Percentiles rank a stretch among this genome's conserved stretches.
Conservation (phyloP, 129 eudicot genomes). For the Gnaphalium uliginosum region DNA sequence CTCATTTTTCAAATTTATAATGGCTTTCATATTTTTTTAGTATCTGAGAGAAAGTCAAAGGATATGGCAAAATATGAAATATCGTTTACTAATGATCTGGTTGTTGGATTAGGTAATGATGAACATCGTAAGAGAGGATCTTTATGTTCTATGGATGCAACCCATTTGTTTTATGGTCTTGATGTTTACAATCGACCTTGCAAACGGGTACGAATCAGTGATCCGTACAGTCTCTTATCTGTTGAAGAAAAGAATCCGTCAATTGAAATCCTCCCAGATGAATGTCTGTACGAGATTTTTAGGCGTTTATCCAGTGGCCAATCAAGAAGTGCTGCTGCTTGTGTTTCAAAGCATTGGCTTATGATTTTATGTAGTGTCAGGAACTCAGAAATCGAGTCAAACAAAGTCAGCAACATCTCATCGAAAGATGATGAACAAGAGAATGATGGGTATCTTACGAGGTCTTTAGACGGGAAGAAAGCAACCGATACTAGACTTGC, state of each 20-base stretch:
- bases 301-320: conserved; percentile 65
- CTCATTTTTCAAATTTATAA: no score
- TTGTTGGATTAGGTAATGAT: conserved; percentile 56
- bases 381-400: conserved; percentile 45
- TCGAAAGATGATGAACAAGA: conserved; percentile 30
- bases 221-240: conserved; percentile 35
- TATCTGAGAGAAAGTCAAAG: background rate
- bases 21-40: background rate
- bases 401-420: conserved; percentile 16
- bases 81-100: background rate
- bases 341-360: conserved; percentile 93
- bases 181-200: conserved; percentile 55
- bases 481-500: conserved; percentile 86
- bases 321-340: conserved; percentile 67
- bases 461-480: conserved; percentile 89
- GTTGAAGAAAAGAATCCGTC: conserved; percentile 46
- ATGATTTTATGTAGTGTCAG: conserved; percentile 50
- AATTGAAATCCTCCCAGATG: conserved; percentile 76
- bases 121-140: conserved; percentile 46
- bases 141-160: conserved; percentile 51
- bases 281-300: conserved; percentile 90
- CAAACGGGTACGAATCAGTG: conserved; percentile 59
- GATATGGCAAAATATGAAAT: no score
- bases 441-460: conserved; percentile 77
- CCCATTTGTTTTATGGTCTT: conserved; percentile 41